A percentile compares a stretch with the other conserved stretches of the same genome.
Evolutionary conservation across 1,284 basidiomycete genomes (phyloP).

Genomic region (Golubevia pallescens): DNA sequence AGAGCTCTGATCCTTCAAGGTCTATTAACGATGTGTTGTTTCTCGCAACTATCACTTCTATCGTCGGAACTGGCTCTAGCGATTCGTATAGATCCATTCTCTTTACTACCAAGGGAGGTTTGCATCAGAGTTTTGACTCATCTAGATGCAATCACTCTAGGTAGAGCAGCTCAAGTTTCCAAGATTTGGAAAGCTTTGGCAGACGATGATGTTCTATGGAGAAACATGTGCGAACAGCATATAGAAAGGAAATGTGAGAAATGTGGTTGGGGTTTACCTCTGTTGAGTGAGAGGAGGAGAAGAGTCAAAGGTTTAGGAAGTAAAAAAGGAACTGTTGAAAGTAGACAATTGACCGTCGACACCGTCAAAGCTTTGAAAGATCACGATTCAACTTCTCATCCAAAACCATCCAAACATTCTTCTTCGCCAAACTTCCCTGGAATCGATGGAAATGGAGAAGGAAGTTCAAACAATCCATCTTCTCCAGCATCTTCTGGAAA

Average conservation of each 20-base stretch:
- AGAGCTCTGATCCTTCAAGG: constrained; percentile 94
- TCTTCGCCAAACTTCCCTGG: constrained; percentile 13
- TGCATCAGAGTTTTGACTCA: constrained; percentile 71
- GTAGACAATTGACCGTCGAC: constrained; percentile 10
- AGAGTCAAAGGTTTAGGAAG: constrained; percentile 41
- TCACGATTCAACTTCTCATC: neutral
- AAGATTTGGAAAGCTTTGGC: constrained; percentile 85
- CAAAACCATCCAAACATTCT: constrained; percentile 53
- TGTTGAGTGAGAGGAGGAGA: constrained; percentile 77
- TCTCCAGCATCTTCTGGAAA: constrained; percentile 29
- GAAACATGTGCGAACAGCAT: constrained; percentile 96
- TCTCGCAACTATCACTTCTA: constrained; percentile 77
- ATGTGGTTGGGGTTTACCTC: constrained; percentile 95
- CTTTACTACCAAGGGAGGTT: constrained; percentile 56
- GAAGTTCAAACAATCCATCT: constrained; percentile 40
- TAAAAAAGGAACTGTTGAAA: constrained; percentile 36
- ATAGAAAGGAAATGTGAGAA: constrained; percentile 97
- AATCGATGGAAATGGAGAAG: constrained; percentile 17
- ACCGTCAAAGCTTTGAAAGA: neutral
- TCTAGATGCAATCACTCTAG: constrained; percentile 93
- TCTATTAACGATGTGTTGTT: constrained; percentile 99
- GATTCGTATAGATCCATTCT: constrained; percentile 62
- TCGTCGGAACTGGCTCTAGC: constrained; percentile 56
- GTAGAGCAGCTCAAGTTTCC: constrained; percentile 92
- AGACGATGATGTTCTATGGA: constrained; percentile 95